phyloP scores from a whole-genome alignment of 2,329 filamentous ascomycete species.

The Chaetomium sp. region DNA sequence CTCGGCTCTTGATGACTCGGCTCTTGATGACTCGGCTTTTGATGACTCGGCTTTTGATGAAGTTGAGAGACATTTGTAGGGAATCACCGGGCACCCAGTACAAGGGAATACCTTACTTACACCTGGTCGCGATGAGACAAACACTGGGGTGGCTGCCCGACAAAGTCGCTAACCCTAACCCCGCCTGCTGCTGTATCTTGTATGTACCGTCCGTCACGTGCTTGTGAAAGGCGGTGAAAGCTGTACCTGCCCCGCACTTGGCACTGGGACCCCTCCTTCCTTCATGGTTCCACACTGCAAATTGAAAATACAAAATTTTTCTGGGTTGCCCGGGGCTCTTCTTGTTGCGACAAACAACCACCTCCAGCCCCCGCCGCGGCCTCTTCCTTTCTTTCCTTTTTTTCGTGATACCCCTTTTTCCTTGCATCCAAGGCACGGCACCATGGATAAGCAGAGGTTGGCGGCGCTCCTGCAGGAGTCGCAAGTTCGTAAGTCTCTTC shows the following conservation, averaged over 20 bases:
- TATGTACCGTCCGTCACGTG: not conserved
- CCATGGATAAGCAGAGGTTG: slow-evolving; percentile 35
- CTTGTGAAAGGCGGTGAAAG: slow-evolving; percentile 7
- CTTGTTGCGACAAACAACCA: slow-evolving; percentile 5
- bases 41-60: too few species aligned
- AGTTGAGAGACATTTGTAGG: too few species aligned
- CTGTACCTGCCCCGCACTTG: slow-evolving; percentile 16
- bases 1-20: too few species aligned
- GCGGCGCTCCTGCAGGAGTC: slow-evolving; percentile 37
- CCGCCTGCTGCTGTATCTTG: too few species aligned
- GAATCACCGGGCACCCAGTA: too few species aligned
- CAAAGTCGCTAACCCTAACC: too few species aligned
- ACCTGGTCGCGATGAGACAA: too few species aligned
- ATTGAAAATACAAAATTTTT: slow-evolving; percentile 23
- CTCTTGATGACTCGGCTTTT: too few species aligned
- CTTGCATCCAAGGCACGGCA: slow-evolving; percentile 24
- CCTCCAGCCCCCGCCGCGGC: not conserved
- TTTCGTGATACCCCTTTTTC: slow-evolving; percentile 31
- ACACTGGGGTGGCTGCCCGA: too few species aligned
- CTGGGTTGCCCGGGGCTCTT: not conserved
- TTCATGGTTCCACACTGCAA: slow-evolving; percentile 27
- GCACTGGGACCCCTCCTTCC: slow-evolving; percentile 8
- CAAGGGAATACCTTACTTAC: too few species aligned
- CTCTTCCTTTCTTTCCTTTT: slow-evolving; percentile 22
- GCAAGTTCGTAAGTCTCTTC: slow-evolving; percentile 33